Conservation (phyloP, 2,329 filamentous ascomycete species). For the Ascochyta fabae region DNA sequence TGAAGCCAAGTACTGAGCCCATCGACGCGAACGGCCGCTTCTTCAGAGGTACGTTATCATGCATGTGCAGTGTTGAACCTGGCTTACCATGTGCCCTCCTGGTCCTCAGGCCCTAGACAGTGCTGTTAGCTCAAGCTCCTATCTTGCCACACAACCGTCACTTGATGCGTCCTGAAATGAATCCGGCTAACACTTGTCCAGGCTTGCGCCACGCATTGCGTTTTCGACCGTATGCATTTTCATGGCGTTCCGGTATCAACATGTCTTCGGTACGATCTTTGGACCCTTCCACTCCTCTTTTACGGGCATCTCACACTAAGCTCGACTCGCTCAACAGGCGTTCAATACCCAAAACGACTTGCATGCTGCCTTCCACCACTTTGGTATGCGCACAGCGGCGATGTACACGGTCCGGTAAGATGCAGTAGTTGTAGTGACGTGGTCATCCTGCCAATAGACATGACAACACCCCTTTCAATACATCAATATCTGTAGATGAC, state of each 20-base stretch:
- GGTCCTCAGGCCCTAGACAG: conserved; percentile 22
- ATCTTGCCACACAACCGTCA: background rate
- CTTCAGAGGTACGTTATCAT: conserved; percentile 1
- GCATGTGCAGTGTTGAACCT: conserved; percentile 8
- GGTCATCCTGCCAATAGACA: no score
- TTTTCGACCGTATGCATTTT: background rate
- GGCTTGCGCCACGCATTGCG: background rate
- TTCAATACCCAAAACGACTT: conserved; percentile 31
- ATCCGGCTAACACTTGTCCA: background rate
- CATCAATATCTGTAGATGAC: background rate
- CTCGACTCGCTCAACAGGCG: conserved; percentile 30
- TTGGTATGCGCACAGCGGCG: background rate
- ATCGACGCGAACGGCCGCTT: background rate
- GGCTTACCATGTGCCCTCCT: conserved; percentile 30
- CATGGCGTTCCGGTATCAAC: conserved; percentile 29
- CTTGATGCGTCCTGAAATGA: background rate
- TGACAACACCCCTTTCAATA: background rate
- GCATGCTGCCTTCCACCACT: background rate
- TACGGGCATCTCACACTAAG: conserved; percentile 27
- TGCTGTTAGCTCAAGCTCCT: background rate
- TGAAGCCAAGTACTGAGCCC: conserved; percentile 21
- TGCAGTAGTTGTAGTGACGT: background rate
- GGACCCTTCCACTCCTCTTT: conserved; percentile 9
- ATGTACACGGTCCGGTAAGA: conserved; percentile 2
- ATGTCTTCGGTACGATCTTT: conserved; percentile 34